Conservation (phyloP, 495 filamentous ascomycete species). For the Podospora sp. region DNA sequence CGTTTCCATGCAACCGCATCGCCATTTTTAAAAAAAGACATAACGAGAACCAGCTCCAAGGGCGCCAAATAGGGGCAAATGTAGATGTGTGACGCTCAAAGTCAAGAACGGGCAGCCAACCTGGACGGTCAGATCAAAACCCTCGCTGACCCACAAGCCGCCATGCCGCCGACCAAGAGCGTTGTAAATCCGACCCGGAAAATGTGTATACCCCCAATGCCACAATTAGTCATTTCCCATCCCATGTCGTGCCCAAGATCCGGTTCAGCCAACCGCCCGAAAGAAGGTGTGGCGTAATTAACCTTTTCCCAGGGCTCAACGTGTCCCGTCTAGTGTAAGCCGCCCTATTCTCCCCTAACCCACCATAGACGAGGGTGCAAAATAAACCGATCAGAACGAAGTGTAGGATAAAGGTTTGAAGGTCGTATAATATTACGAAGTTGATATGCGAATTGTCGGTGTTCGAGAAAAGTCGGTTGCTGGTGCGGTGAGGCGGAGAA, state of each 20-base stretch:
- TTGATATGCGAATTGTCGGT: neutral
- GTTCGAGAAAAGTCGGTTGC: neutral
- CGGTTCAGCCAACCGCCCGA: neutral
- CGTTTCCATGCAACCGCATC: neutral
- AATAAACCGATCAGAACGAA: neutral
- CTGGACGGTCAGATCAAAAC: neutral
- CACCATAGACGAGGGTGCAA: neutral
- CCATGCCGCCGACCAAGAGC: neutral
- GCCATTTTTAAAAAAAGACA: neutral
- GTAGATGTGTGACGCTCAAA: neutral
- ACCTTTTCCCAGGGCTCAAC: neutral
- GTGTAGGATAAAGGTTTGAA: neutral
- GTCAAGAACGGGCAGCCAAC: neutral
- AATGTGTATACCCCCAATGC: neutral
- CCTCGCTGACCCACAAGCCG: neutral
- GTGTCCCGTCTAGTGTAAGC: neutral
- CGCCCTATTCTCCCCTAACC: neutral
- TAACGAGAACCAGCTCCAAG: constrained; percentile 4
- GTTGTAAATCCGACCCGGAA: constrained; percentile 2
- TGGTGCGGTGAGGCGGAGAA: neutral
- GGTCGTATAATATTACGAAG: neutral
- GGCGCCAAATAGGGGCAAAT: neutral
- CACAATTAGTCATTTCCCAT: constrained; percentile 12
- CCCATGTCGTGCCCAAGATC: neutral
- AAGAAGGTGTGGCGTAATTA: neutral